A percentile compares a stretch with the other conserved stretches of the same genome.
Conservation (phyloP, 2,329 filamentous ascomycete genomes). For the Sclerotiophoma versabilis region DNA sequence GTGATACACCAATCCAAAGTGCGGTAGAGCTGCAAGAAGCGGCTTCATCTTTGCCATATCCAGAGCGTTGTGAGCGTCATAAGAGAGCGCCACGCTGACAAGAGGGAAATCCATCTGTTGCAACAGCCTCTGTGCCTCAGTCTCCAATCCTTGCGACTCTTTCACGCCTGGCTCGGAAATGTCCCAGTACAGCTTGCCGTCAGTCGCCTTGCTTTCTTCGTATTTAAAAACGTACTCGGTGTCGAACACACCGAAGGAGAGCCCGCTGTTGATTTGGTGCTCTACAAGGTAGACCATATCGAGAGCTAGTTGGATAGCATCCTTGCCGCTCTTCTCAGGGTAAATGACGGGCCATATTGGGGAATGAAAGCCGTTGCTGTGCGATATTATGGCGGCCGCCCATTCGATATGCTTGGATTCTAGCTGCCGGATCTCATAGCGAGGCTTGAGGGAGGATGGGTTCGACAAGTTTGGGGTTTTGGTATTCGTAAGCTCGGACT, state of each 20-base stretch:
- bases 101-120: constrained; percentile 52
- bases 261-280: constrained; percentile 45
- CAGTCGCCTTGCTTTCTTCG: constrained; percentile 34
- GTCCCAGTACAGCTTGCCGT: constrained; percentile 41
- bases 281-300: constrained; percentile 37
- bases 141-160: constrained; percentile 24
- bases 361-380: constrained; percentile 43
- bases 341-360: constrained; percentile 38
- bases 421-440: constrained; percentile 44
- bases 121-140: constrained; percentile 32
- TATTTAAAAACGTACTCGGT: constrained; percentile 48
- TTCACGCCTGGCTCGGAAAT: constrained; percentile 18
- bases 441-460: constrained; percentile 35
- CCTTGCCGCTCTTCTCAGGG: constrained; percentile 28
- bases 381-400: constrained; percentile 40
- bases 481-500: constrained; percentile 25
- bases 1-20: constrained; percentile 33
- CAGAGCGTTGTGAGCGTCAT: constrained; percentile 40
- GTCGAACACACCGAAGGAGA: constrained; percentile 51
- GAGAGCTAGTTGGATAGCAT: constrained; percentile 14
- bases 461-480: constrained; percentile 32
- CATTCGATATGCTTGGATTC: constrained; percentile 35
- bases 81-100: constrained; percentile 47
- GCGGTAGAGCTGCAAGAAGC: constrained; percentile 31
- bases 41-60: constrained; percentile 34